These are phyloP conservation scores for Melastoma candidum DNA, from an alignment of 441 rosid species.

Conservation along the genomic window DNA sequence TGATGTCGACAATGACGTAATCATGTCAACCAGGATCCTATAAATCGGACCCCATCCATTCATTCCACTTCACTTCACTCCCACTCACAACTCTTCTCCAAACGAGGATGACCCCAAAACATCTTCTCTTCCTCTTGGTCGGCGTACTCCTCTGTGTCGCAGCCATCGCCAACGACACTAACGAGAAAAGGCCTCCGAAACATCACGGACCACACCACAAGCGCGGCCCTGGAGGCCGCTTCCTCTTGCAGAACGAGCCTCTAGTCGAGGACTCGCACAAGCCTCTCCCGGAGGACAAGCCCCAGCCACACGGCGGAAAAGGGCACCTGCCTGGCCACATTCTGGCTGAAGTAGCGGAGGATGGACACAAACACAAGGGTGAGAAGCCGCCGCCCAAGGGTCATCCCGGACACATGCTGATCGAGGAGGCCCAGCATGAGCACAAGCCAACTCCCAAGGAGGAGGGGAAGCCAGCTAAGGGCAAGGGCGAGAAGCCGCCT, in stretches of 20 bases:
- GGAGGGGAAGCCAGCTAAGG: no score
- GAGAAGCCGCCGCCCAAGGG: conserved; percentile 4
- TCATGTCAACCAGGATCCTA: no score
- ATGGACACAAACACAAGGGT: background rate
- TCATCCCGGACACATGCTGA: background rate
- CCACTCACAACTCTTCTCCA: no score
- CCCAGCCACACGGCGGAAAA: background rate
- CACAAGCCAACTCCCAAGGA: no score
- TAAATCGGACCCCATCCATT: no score
- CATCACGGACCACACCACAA: conserved; percentile 7
- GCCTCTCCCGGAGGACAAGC: conserved; percentile 11
- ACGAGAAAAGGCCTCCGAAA: conserved; percentile 1
- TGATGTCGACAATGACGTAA: no score
- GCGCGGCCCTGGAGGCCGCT: conserved; percentile 1
- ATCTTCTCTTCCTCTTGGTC: background rate
- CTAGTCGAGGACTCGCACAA: conserved; percentile 2
- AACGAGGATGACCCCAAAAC: conserved; percentile 8
- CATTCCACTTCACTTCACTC: no score
- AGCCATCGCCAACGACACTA: conserved; percentile 5
- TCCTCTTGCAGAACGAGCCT: conserved; percentile 3
- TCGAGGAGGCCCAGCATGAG: no score
- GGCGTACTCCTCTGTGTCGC: conserved; percentile 9
- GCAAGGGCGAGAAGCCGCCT: no score
- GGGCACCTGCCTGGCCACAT: conserved; percentile 3
- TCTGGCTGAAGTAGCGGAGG: conserved; percentile 9